Evolutionary conservation across 345 rosid species (phyloP), one percentile per base, ranked within the genome.

Genomic region (Tarenaya hassleriana): DNA sequence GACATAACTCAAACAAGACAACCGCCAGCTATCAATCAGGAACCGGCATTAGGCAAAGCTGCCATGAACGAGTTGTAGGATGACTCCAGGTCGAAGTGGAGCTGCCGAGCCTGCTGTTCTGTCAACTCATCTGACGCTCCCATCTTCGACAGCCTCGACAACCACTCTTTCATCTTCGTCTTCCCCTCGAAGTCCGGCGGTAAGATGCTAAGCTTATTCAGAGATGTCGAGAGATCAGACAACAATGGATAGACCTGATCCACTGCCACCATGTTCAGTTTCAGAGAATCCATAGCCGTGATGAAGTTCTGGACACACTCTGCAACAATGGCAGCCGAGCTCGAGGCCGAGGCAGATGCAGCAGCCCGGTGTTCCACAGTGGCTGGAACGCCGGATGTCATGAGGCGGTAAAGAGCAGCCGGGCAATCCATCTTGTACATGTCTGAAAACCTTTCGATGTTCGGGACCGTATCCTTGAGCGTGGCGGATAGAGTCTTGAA

Each of bases 341-440:
- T 77, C 4, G 82, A 69, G 0, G 78, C 12, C 0, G 95, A 76
- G 0, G 80, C 75, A 27, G 74, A 69, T 0, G 83, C 76, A 10
- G 87, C 84, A 61, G 94, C 83, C 15, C 91, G 63, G 50, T 92
- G 97, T 69, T 88, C 99, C 11, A 88, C 88, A 0, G 95, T 92
- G 56, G 99, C 97, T 12, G 97, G 97, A 46, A 92, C 91, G n/a
- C 99, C 97, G 0, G 87, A 85, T 8, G 79, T 78, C 39, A 88
- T 88, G 6, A 88, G 79, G 3, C 97, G 85, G 70, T 92, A 83
- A 15, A 92, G 70, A 32, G 97, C 97, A 24, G 97, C 82, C 0
- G 94, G 94, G 63, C 97, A 92, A 47, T 92, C 97, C 91, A 92
- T 88, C 58, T 86, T 88, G 76, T 92, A 88, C 0, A 94, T 86